Percentiles rank a stretch among this genome's conserved stretches.
phyloP scores from a whole-genome alignment of 2,329 filamentous ascomycete species.

The Phoma sp. region DNA sequence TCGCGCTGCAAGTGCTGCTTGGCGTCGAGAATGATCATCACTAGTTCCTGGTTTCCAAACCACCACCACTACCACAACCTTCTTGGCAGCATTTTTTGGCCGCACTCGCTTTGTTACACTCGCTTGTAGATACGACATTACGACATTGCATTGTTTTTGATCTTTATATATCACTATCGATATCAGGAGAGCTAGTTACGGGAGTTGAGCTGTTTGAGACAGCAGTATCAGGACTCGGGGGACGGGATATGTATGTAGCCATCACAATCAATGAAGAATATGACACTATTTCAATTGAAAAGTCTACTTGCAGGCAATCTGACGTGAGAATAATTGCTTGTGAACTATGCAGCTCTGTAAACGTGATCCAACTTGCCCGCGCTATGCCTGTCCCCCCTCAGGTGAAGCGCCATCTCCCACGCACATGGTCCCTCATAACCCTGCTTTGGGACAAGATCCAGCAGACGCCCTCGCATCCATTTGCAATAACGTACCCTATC shows the following conservation, averaged over 20 bases:
- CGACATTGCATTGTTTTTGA: conserved; percentile 5
- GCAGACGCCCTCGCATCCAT: not conserved
- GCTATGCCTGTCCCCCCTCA: too few species aligned
- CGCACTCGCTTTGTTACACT: conserved; percentile 11
- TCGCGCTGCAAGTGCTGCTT: conserved; percentile 14
- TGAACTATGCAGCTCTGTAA: too few species aligned
- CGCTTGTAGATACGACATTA: conserved; percentile 18
- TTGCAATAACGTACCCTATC: not conserved
- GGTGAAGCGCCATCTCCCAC: too few species aligned
- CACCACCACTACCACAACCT: not conserved
- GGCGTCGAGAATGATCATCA: conserved; percentile 2
- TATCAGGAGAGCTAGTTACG: not conserved
- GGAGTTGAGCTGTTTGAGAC: not conserved
- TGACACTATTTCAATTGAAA: too few species aligned
- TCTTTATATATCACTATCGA: not conserved
- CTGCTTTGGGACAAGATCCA: too few species aligned
- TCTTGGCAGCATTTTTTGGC: conserved; percentile 2
- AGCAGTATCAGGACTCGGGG: not conserved
- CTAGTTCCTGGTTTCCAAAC: not conserved
- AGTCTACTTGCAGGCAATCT: too few species aligned
- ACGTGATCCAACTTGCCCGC: too few species aligned
- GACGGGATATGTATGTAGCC: too few species aligned
- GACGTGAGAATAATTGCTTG: too few species aligned
- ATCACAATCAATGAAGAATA: too few species aligned
- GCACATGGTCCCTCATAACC: too few species aligned